Conservation (phyloP, 352 stramenopile species). For the Paralagenidium karlingii region DNA sequence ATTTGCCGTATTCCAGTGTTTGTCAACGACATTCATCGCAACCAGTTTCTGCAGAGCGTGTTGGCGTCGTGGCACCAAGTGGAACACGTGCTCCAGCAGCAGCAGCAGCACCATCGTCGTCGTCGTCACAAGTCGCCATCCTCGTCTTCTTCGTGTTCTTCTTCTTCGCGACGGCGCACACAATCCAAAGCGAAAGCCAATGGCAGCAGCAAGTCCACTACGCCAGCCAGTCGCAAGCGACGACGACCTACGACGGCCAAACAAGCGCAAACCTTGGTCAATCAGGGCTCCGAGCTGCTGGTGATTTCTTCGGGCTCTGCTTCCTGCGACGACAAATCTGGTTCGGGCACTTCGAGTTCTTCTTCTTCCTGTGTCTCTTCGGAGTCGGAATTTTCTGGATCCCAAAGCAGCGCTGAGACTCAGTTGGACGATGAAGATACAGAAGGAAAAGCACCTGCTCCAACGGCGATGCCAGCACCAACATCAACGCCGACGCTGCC, state of each 20-base stretch:
- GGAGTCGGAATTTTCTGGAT: too few species aligned
- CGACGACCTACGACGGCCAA: background rate
- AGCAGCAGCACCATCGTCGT: background rate
- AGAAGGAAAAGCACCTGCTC: too few species aligned
- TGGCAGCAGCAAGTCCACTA: background rate
- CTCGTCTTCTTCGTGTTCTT: too few species aligned
- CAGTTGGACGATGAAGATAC: too few species aligned
- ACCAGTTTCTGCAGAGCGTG: conserved; percentile 80
- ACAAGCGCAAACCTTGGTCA: background rate
- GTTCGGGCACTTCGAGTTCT: too few species aligned
- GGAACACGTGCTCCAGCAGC: conserved; percentile 33
- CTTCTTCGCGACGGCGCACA: background rate
- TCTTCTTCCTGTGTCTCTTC: too few species aligned
- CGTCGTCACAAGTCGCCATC: background rate
- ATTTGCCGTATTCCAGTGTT: conserved; percentile 57
- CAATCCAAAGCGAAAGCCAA: background rate
- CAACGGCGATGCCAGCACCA: too few species aligned
- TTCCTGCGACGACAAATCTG: too few species aligned
- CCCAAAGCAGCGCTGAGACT: too few species aligned
- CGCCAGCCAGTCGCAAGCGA: background rate
- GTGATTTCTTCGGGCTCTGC: too few species aligned
- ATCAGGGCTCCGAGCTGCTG: too few species aligned
- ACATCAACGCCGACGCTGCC: background rate
- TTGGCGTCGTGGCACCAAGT: conserved; percentile 60
- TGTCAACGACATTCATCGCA: conserved; percentile 68